These are phyloP conservation scores for Pelargonium cotyledonis DNA, from an alignment of 441 rosid species.

Conservation along the genomic window DNA sequence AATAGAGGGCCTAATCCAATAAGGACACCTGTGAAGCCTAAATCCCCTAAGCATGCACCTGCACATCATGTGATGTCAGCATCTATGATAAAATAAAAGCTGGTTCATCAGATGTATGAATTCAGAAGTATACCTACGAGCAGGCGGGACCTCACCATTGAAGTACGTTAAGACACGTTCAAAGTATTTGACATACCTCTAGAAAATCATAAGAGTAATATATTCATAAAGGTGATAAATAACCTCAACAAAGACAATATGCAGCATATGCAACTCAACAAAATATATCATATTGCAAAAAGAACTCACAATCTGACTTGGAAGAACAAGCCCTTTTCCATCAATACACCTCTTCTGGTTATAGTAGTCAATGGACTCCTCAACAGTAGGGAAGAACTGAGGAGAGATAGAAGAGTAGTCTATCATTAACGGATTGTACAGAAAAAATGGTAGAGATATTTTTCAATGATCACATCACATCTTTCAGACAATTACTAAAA, in stretches of 20 bases:
- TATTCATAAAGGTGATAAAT: slow-evolving; percentile 12
- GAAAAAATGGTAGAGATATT: not conserved
- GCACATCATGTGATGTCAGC: slow-evolving; percentile 23
- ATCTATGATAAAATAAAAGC: slow-evolving; percentile 18
- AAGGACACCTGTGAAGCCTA: slow-evolving; percentile 94
- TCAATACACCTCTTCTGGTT: slow-evolving; percentile 96
- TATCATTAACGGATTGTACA: slow-evolving; percentile 8
- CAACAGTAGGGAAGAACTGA: slow-evolving; percentile 97
- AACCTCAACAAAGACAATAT: slow-evolving; percentile 3
- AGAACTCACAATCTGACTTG: slow-evolving; percentile 91
- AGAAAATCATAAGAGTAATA: slow-evolving; percentile 22
- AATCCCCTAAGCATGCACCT: slow-evolving; percentile 98
- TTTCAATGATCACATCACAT: not conserved
- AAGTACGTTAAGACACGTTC: slow-evolving; percentile 74
- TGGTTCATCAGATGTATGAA: slow-evolving; percentile 9
- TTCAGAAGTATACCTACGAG: slow-evolving; percentile 56
- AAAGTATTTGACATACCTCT: slow-evolving; percentile 97
- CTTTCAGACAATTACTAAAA: slow-evolving; percentile 3
- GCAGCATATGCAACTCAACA: not conserved
- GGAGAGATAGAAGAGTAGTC: slow-evolving; percentile 14
- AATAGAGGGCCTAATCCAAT: slow-evolving; percentile 94
- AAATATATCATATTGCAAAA: slow-evolving; percentile 13
- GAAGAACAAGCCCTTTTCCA: slow-evolving; percentile 92
- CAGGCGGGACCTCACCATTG: slow-evolving; percentile 84
- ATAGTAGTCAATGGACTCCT: slow-evolving; percentile 91